These are phyloP conservation scores for Rachicladosporium sp. DNA, from an alignment of 2,329 filamentous ascomycete genomes.

Conservation along the genomic window DNA sequence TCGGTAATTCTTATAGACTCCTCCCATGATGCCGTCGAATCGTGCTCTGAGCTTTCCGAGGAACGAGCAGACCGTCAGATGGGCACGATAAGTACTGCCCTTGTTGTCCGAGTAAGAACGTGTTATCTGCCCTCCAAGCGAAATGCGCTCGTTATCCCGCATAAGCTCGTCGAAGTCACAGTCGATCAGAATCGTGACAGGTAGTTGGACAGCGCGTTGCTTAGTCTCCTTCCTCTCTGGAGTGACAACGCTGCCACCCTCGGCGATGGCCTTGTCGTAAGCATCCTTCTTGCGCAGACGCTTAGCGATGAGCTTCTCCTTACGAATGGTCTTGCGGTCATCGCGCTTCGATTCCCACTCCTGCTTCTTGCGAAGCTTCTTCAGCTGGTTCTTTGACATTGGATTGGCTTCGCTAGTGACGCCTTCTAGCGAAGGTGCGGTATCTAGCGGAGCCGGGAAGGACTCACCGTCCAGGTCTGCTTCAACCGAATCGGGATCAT, in stretches of 20 bases:
- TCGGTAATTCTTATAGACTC: conserved; percentile 68
- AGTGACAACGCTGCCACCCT: conserved; percentile 4
- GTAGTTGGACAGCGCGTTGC: conserved; percentile 44
- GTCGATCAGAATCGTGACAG: conserved; percentile 73
- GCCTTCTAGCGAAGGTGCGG: background rate
- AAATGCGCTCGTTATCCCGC: conserved; percentile 73
- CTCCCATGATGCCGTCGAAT: conserved; percentile 62
- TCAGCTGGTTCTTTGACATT: conserved; percentile 76
- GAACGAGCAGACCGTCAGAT: conserved; percentile 70
- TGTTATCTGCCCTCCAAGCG: conserved; percentile 71
- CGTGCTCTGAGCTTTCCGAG: conserved; percentile 60
- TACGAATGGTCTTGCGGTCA: conserved; percentile 43
- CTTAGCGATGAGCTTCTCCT: conserved; percentile 43
- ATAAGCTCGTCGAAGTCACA: conserved; percentile 88
- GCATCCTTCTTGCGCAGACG: conserved; percentile 36
- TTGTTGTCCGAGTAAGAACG: conserved; percentile 82
- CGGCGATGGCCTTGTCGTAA: conserved; percentile 12
- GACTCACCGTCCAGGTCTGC: background rate
- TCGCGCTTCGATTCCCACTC: conserved; percentile 62
- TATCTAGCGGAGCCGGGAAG: background rate
- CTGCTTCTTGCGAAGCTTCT: conserved; percentile 60
- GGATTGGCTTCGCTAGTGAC: conserved; percentile 1
- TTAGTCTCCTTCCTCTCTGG: conserved; percentile 11
- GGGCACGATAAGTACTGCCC: conserved; percentile 51
- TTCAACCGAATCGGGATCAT: no score